Conservation (phyloP, 2,329 filamentous ascomycete species). For the Bimuria novae-zelandiae region DNA sequence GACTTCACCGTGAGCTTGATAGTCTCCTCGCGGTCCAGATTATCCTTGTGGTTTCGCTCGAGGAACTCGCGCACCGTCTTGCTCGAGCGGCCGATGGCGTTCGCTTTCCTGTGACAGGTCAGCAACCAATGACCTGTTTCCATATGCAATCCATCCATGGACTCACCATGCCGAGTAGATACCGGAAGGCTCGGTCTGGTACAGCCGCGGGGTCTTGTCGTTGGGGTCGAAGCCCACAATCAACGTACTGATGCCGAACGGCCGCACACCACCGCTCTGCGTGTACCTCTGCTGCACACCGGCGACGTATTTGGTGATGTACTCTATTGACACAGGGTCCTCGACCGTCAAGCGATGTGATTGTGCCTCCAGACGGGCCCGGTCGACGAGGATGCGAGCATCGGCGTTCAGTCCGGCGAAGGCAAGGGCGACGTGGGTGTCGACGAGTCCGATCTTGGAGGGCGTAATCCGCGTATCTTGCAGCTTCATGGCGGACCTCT, state of each 20-base stretch:
- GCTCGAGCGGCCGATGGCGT: constrained; percentile 96
- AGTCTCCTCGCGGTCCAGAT: constrained; percentile 94
- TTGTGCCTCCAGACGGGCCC: constrained; percentile 95
- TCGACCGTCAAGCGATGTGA: constrained; percentile 96
- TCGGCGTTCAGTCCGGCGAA: constrained; percentile 98
- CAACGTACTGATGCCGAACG: constrained; percentile 98
- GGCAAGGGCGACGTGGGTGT: constrained; percentile 93
- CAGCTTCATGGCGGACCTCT: constrained; percentile 98
- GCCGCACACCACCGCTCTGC: constrained; percentile 95
- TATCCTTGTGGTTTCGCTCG: constrained; percentile 97
- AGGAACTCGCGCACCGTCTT: constrained; percentile 99
- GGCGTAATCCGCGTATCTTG: constrained; percentile 99
- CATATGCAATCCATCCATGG: not conserved
- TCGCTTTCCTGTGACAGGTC: constrained; percentile 79
- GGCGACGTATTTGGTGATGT: constrained; percentile 98
- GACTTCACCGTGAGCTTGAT: constrained; percentile 99
- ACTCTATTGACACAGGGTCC: constrained; percentile 96
- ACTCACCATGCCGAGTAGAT: constrained; percentile 98
- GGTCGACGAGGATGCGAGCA: constrained; percentile 96
- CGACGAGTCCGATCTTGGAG: constrained; percentile 96
- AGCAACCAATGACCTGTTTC: constrained; percentile 7
- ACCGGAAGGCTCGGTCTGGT: constrained; percentile 98
- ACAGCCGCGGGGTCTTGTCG: constrained; percentile 84
- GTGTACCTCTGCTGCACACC: constrained; percentile 99
- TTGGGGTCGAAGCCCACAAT: constrained; percentile 98